These are phyloP conservation scores for Neurospora hispaniola DNA, from an alignment of 495 filamentous ascomycete species.

Conservation along the genomic window DNA sequence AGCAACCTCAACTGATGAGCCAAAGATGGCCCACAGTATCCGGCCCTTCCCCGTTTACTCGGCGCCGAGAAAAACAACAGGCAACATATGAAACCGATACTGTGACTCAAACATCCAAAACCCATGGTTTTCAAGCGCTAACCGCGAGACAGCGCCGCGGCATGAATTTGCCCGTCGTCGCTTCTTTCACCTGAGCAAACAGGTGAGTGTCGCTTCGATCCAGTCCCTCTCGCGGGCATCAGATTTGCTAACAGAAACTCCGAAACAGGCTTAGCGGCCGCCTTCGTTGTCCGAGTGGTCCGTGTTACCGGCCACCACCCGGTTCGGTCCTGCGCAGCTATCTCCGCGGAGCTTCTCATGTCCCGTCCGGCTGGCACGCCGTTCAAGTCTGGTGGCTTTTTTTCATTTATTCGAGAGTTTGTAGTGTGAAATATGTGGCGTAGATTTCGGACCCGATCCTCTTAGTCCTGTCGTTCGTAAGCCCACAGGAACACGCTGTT, in stretches of 20 bases:
- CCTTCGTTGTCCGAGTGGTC: neutral
- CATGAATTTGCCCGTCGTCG: neutral
- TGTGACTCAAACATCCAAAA: neutral
- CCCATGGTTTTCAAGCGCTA: neutral
- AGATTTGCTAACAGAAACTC: slow-evolving; percentile 27
- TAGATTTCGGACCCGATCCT: slow-evolving; percentile 9
- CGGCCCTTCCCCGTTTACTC: neutral
- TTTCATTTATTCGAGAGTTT: slow-evolving; percentile 8
- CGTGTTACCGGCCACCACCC: neutral
- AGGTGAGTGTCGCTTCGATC: neutral
- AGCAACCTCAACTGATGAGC: neutral
- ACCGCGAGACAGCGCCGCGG: neutral
- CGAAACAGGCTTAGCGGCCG: slow-evolving; percentile 9
- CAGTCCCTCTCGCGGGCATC: slow-evolving; percentile 4
- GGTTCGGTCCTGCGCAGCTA: neutral
- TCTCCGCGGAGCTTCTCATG: neutral
- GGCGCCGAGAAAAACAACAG: neutral
- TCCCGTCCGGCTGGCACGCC: too few relatives aligned
- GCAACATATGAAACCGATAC: neutral
- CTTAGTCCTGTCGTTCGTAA: slow-evolving; percentile 1
- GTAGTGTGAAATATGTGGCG: slow-evolving; percentile 5
- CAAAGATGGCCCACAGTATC: neutral
- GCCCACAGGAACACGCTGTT: slow-evolving; percentile 26
- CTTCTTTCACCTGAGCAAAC: neutral
- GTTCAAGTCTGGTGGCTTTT: too few relatives aligned